Evolutionary conservation across 1,284 basidiomycete species (phyloP).

Genomic region (Mycena sp.): DNA sequence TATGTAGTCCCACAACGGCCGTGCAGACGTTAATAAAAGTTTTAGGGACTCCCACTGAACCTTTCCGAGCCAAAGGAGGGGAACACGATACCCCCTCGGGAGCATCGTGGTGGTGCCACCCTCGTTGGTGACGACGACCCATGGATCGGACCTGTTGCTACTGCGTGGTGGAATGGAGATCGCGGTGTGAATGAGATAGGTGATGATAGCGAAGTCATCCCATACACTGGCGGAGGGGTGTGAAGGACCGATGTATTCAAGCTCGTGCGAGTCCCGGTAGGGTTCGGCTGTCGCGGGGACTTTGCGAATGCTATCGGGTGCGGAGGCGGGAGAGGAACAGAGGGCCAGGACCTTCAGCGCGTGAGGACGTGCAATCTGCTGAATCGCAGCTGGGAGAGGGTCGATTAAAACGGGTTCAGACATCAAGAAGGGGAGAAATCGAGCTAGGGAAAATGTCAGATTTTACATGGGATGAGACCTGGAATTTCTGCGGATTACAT

Average conservation of each 20-base stretch:
- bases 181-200: constrained; percentile 44
- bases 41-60: constrained; percentile 53
- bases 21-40: constrained; percentile 45
- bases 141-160: constrained; percentile 33
- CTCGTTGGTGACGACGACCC: constrained; percentile 32
- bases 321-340: constrained; percentile 23
- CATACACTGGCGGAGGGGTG: constrained; percentile 41
- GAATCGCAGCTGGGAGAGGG: constrained; percentile 13
- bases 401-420: constrained; percentile 8
- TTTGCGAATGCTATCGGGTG: constrained; percentile 12
- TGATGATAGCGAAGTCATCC: constrained; percentile 39
- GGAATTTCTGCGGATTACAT: constrained; percentile 4
- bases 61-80: constrained; percentile 52
- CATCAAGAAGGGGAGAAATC: constrained; percentile 17
- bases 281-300: constrained; percentile 18
- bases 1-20: constrained; percentile 50
- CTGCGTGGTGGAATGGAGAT: constrained; percentile 46
- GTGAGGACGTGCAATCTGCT: constrained; percentile 7
- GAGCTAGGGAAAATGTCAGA: constrained; percentile 12
- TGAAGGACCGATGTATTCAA: constrained; percentile 44
- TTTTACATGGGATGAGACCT: not conserved
- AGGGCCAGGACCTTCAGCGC: constrained; percentile 23
- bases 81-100: constrained; percentile 51
- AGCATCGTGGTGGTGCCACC: constrained; percentile 36
- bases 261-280: constrained; percentile 49